A percentile compares a stretch with the other conserved stretches of the same genome.
These are phyloP conservation scores for Fomes fomentarius DNA, from an alignment of 1,284 basidiomycete genomes.

Conservation along the genomic window DNA sequence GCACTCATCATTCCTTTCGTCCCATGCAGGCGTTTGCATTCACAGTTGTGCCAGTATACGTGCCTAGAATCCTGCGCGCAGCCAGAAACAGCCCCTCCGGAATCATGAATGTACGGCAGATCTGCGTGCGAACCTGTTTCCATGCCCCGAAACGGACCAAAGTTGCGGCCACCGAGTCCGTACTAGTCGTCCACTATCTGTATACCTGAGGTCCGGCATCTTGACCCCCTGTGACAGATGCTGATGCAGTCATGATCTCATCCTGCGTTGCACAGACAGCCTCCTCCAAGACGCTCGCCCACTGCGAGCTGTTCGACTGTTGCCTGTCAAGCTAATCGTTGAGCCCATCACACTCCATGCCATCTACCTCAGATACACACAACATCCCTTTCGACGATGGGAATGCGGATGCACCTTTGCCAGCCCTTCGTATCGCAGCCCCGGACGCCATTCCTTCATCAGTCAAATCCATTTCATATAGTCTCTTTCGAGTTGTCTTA, in stretches of 20 bases:
- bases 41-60: neutral
- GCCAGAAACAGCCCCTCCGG: constrained; percentile 9
- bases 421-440: neutral
- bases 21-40: neutral
- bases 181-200: too few relatives aligned
- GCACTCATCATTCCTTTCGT: neutral
- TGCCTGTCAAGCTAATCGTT: constrained; percentile 3
- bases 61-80: constrained; percentile 12
- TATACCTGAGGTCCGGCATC: too few relatives aligned
- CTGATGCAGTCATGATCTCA: constrained; percentile 15
- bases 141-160: constrained; percentile 21
- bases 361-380: neutral
- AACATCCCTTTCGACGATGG: constrained; percentile 5
- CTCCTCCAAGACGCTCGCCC: neutral
- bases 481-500: neutral
- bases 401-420: constrained; percentile 4
- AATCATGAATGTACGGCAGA: too few relatives aligned
- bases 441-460: neutral
- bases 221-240: constrained; percentile 19
- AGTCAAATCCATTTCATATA: neutral
- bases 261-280: neutral
- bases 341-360: constrained; percentile 4
- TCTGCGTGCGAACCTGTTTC: constrained; percentile 27
- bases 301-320: neutral
- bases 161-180: constrained; percentile 18